Conservation (phyloP, 2,329 filamentous ascomycete genomes). For the Exserohilum turcica region DNA sequence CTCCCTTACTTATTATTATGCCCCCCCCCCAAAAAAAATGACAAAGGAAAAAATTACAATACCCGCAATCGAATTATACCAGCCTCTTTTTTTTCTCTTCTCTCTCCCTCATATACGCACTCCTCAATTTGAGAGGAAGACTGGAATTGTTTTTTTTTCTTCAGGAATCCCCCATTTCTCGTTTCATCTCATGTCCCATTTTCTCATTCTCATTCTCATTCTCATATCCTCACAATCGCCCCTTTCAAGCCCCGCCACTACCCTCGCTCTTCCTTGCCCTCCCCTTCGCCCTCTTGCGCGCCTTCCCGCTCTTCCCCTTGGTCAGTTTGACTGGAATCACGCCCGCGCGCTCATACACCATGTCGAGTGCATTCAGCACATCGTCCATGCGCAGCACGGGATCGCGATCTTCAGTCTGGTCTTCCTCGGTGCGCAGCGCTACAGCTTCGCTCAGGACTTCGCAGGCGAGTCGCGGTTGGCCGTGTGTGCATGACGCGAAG, state of each 20-base stretch:
- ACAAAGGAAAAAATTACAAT: too few relatives aligned
- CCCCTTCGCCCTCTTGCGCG: conserved; percentile 10
- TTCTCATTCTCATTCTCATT: too few relatives aligned
- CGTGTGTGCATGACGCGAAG: conserved; percentile 12
- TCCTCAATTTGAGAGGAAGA: too few relatives aligned
- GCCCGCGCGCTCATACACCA: conserved; percentile 17
- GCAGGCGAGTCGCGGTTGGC: conserved; percentile 6
- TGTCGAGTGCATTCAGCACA: conserved; percentile 10
- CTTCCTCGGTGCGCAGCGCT: conserved; percentile 4
- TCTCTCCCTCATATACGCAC: too few relatives aligned
- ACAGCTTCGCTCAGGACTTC: conserved; percentile 12
- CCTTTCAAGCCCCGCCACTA: not conserved
- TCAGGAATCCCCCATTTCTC: too few relatives aligned
- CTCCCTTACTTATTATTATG: too few relatives aligned
- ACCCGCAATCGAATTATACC: too few relatives aligned
- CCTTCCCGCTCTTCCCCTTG: conserved; percentile 12
- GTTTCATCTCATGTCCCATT: too few relatives aligned
- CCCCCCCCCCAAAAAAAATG: too few relatives aligned
- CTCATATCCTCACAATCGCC: too few relatives aligned
- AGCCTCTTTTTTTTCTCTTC: too few relatives aligned
- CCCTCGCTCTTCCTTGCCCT: conserved; percentile 7
- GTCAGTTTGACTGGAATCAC: conserved; percentile 9
- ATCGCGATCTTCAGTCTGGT: not conserved
- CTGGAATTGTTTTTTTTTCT: too few relatives aligned
- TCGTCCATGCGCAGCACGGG: conserved; percentile 3